Base-by-base conservation (phyloP, 768 basidiomycete species). In the Cyclocybe cylindracea region DNA sequence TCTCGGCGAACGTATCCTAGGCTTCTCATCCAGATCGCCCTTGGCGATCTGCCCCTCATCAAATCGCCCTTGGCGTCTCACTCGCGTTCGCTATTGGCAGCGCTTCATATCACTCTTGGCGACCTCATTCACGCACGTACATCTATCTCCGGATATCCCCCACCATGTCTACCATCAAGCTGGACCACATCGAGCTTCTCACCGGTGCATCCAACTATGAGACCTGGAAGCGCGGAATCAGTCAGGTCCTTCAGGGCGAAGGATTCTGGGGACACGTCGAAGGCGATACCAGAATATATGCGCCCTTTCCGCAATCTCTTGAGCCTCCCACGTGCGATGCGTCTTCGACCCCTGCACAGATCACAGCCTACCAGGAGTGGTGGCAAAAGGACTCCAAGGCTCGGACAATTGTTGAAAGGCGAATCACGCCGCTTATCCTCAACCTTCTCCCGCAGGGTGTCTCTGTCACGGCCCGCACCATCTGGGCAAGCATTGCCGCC, bases 201-300 rank as follows among this genome's bases (percentile, higher is more conserved):
- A 51, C 36, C 6, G 39, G 51, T 14, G 7, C 44, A 10, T 46
- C 47, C 4, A 56, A 53, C n/a, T 59, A 37, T 36, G 37, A 55
- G 10, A 42, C 16, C 6, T 59, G 54, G 54, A 53, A 50, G 35
- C 32, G 47, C 1, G 40, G 40, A 7, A 55, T 55, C 10, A 31
- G 13, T 32, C 46, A 49, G n/a, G 44, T 56, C 16, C 51, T 59
- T 10, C 51, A 44, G 19, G 44, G 33, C 3, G 48, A 55, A 31
- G 44, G 50, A 8, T 45, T 48, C 14, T 59, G 54, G 57, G 54
- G 54, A 10, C 51, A 55, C 31, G 38, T 56, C 38, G 36, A 55
- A 29, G 54, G 50, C 13, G 19, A 48, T 13, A 13, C 14, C 2
- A 48, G 55, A 31, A 16, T 42, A 7, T 48, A 9, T 34, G 29